phyloP scores from a whole-genome alignment of 768 basidiomycete genomes.

The Coprinellus micaceus region DNA sequence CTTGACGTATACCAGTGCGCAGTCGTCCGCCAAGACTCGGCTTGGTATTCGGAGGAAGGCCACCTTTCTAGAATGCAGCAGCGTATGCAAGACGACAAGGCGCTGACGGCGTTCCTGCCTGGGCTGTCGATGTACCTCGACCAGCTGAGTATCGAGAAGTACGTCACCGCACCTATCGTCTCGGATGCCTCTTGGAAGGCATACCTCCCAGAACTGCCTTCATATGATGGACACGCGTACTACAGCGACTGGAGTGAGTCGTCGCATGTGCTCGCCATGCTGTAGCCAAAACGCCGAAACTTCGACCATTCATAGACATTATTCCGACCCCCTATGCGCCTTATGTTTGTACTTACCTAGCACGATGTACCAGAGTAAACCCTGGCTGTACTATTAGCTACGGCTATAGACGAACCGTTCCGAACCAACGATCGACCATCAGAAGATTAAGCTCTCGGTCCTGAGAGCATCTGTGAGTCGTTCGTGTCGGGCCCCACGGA shows the following conservation, averaged over 20 bases:
- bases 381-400: too few relatives aligned
- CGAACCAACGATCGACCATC: too few relatives aligned
- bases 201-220: conserved; percentile 37
- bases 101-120: conserved; percentile 42
- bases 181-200: conserved; percentile 48
- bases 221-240: conserved; percentile 40
- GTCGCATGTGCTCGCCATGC: conserved; percentile 39
- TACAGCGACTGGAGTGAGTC: conserved; percentile 20
- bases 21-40: conserved; percentile 49
- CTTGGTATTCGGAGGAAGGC: conserved; percentile 57
- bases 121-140: conserved; percentile 38
- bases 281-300: conserved; percentile 28
- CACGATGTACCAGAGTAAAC: too few relatives aligned
- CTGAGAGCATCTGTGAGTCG: too few relatives aligned
- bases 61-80: conserved; percentile 47
- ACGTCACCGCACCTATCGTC: conserved; percentile 51
- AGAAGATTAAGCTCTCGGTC: too few relatives aligned
- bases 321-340: too few relatives aligned
- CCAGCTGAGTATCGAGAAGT: conserved; percentile 44
- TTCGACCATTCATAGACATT: too few relatives aligned
- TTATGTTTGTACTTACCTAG: too few relatives aligned
- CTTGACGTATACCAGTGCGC: conserved; percentile 55
- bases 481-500: too few relatives aligned
- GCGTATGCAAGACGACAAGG: conserved; percentile 43
- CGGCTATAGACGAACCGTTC: too few relatives aligned